Percentiles rank a stretch among this genome's conserved stretches.
These are phyloP conservation scores for Suillus decipiens DNA, from an alignment of 768 basidiomycete species.

Conservation along the genomic window DNA sequence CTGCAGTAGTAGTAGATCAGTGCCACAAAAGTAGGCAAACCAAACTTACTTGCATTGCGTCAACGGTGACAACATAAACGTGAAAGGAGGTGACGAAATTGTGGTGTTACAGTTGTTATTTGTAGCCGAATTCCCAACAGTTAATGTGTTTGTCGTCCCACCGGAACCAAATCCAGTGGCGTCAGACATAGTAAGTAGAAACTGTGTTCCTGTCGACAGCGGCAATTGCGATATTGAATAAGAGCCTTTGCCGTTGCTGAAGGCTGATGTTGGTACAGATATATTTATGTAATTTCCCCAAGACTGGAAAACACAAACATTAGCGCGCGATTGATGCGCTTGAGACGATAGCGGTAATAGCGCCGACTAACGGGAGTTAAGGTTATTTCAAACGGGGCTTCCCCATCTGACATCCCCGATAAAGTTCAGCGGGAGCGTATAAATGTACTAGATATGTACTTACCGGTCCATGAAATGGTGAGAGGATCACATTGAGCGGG, in stretches of 20 bases:
- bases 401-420: background rate
- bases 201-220: background rate
- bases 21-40: background rate
- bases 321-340: background rate
- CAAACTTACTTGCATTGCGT: background rate
- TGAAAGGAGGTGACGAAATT: background rate
- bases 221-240: background rate
- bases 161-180: background rate
- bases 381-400: background rate
- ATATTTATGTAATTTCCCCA: no score
- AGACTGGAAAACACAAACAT: background rate
- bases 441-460: background rate
- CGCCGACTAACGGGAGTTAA: background rate
- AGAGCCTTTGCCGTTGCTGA: background rate
- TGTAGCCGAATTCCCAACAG: background rate
- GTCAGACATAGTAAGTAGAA: background rate
- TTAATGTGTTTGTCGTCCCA: background rate
- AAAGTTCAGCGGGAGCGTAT: background rate
- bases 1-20: background rate
- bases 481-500: background rate
- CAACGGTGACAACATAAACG: no score
- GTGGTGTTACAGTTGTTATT: background rate
- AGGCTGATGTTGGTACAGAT: background rate
- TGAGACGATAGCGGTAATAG: no score
- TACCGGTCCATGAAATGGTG: background rate